Evolutionary conservation across 768 basidiomycete genomes (phyloP).

Genomic region (Lanmaoa pseudosensibilis): DNA sequence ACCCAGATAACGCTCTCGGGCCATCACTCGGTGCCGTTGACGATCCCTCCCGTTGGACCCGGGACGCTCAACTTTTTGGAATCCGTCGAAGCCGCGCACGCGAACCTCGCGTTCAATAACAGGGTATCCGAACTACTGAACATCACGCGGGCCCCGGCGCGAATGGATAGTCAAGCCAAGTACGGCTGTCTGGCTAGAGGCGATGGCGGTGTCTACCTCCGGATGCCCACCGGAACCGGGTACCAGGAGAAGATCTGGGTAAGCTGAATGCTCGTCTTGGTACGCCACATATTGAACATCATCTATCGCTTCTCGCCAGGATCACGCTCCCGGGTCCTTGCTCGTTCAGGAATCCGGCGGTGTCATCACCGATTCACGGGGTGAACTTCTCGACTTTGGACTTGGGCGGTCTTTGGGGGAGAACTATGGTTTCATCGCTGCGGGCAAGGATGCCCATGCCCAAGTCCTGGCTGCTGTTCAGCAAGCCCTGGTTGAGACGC

Average conservation of each 20-base stretch:
- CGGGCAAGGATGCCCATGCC: slow-evolving; percentile 67
- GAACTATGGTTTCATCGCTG: slow-evolving; percentile 87
- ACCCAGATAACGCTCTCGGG: slow-evolving; percentile 54
- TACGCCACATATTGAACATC: no score
- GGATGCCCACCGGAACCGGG: slow-evolving; percentile 74
- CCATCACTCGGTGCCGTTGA: slow-evolving; percentile 47
- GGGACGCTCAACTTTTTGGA: slow-evolving; percentile 73
- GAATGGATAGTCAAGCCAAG: slow-evolving; percentile 98
- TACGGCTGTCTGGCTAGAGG: slow-evolving; percentile 86
- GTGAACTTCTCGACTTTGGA: slow-evolving; percentile 78
- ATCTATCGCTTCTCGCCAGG: slow-evolving; percentile 45
- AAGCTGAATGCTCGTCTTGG: slow-evolving; percentile 10
- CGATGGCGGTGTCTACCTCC: slow-evolving; percentile 79
- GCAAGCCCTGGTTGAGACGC: slow-evolving; percentile 43
- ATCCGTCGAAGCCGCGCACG: slow-evolving; percentile 89
- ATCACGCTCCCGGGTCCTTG: slow-evolving; percentile 85
- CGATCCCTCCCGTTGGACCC: slow-evolving; percentile 44
- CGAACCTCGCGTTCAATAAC: slow-evolving; percentile 83
- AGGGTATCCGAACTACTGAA: slow-evolving; percentile 66
- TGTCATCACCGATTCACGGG: slow-evolving; percentile 80
- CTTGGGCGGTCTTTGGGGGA: slow-evolving; percentile 80
- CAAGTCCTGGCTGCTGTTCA: slow-evolving; percentile 74
- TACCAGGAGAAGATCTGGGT: slow-evolving; percentile 99
- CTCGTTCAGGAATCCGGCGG: slow-evolving; percentile 91
- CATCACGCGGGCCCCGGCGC: slow-evolving; percentile 61